Evolutionary conservation across 345 rosid genomes (phyloP).

Genomic region (Durio zibethinus): DNA sequence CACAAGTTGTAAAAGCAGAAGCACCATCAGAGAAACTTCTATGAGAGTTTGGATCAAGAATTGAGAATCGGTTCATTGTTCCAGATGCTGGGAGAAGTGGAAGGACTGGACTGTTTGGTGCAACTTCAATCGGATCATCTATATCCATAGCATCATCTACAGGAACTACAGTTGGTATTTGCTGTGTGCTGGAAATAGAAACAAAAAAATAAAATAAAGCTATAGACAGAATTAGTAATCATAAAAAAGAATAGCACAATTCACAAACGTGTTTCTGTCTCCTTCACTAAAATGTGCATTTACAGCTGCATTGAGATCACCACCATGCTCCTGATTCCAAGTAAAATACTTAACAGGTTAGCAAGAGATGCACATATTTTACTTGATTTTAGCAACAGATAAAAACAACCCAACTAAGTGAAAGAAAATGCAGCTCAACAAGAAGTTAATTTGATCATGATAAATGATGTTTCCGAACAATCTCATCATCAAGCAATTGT

Average conservation of each 20-base stretch:
- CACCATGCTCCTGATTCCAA: conserved; percentile 68
- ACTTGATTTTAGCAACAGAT: background rate
- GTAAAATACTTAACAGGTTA: conserved; percentile 13
- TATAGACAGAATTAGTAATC: background rate
- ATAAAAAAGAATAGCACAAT: conserved; percentile 1
- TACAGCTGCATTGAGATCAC: conserved; percentile 93
- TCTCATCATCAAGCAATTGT: background rate
- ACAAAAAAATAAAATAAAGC: background rate
- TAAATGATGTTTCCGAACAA: background rate
- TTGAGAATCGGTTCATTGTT: conserved; percentile 37
- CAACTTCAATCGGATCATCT: conserved; percentile 61
- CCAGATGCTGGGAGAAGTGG: conserved; percentile 40
- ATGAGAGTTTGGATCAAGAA: conserved; percentile 42
- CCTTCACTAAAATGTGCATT: conserved; percentile 87
- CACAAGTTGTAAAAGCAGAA: conserved; percentile 40
- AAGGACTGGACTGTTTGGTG: conserved; percentile 31
- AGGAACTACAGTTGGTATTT: conserved; percentile 35
- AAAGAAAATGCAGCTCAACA: background rate
- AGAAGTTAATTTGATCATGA: background rate
- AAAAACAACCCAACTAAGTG: background rate
- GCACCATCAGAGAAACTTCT: conserved; percentile 41
- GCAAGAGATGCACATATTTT: conserved; percentile 9
- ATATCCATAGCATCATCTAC: conserved; percentile 78
- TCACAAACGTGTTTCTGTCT: conserved; percentile 58
- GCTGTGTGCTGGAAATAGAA: conserved; percentile 28